Percentiles rank a stretch among this genome's conserved stretches.
Evolutionary conservation across 768 basidiomycete species (phyloP).

Genomic region (Mycena galopus): DNA sequence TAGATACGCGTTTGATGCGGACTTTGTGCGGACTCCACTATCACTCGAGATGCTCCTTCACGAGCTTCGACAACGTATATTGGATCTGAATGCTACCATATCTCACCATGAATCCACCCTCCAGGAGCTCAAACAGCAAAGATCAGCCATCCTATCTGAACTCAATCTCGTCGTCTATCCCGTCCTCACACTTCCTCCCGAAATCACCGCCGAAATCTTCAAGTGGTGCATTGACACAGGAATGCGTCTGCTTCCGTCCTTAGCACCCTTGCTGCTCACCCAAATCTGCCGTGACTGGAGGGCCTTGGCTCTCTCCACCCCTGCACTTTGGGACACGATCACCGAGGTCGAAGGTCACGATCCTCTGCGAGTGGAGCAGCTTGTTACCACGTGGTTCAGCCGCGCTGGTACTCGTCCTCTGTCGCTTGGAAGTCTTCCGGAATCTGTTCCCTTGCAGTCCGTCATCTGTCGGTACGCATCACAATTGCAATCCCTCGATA

Average conservation of each 20-base stretch:
- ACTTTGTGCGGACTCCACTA: no score
- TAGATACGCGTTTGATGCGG: no score
- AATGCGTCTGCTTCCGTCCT: not conserved
- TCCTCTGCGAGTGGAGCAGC: not conserved
- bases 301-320: slow-evolving; percentile 19
- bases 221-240: not conserved
- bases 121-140: slow-evolving; percentile 1
- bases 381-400: slow-evolving; percentile 20
- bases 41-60: not conserved
- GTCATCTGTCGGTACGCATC: slow-evolving; percentile 14
- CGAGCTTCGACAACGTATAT: slow-evolving; percentile 8
- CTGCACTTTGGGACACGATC: slow-evolving; percentile 25
- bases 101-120: slow-evolving; percentile 1
- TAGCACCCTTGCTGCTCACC: slow-evolving; percentile 11
- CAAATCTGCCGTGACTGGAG: slow-evolving; percentile 27
- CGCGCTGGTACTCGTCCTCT: slow-evolving; percentile 21
- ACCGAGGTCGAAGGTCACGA: not conserved
- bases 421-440: not conserved
- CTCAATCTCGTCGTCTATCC: slow-evolving; percentile 24
- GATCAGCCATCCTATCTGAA: not conserved
- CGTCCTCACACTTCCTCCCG: slow-evolving; percentile 19
- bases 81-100: slow-evolving; percentile 3
- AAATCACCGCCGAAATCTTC: slow-evolving; percentile 27
- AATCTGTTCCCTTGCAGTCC: not conserved
- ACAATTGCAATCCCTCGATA: slow-evolving; percentile 11